Evolutionary conservation across 352 stramenopile species (phyloP), one percentile per base, ranked within the genome.

Genomic region (Globisporangium canariense): DNA sequence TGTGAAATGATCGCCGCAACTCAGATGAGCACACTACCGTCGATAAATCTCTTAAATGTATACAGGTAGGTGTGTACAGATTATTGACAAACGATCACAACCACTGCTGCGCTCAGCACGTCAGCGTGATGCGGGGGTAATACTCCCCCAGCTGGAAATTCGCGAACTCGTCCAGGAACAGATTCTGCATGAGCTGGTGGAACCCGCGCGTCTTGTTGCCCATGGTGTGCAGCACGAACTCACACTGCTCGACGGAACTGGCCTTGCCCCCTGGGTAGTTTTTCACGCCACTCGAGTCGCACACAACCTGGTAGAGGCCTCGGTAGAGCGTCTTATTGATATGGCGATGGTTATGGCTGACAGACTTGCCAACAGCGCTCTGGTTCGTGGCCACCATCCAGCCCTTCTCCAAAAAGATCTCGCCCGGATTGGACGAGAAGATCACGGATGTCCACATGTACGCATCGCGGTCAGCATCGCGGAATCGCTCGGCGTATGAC

Each of bases 121-220:
- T 22, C 13, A 56, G 50, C 14, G 50, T 22, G 50, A 22, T 36
- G 18, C 22, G 4, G 14, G 45, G 45, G 8, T 3, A 51, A n/a
- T 20, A 47, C 16, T 47, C 45, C 18, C 9, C 38, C 46, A 14
- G 1, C 4, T 30, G 25, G 30, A 55, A 55, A 13, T 40, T 36
- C n/a, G 60, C 20, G 14, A 47, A 34, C 22, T 38, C 40, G 51
- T 60, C 40, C 9, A 55, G 16, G 3, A 66, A 30, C 38, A 57
- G 20, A 14, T 66, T 66, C 50, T 60, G 40, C 50, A 60, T 51
- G 18, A 18, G 16, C 60, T 66, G 60, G 51, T 66, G 60, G 50
- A 55, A 66, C 25, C 34, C 34, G 8, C 60, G 51, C 51, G 51
- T 60, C 50, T 43, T 34, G 25, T 18, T 53, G 6, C 25, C 45